phyloP scores from a whole-genome alignment of 345 rosid genomes.

The Triadica sebifera region DNA sequence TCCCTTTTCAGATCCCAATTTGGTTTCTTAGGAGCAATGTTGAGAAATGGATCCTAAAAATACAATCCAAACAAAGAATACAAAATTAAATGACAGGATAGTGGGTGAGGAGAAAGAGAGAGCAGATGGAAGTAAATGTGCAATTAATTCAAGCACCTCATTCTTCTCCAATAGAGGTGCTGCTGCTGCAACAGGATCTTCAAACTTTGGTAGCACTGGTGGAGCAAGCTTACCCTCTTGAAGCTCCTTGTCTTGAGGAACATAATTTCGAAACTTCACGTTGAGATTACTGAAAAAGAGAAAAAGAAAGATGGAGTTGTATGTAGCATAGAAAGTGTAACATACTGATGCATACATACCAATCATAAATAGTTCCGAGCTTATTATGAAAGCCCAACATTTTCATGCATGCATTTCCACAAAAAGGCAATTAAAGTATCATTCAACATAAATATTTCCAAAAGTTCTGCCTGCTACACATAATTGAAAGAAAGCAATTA shows the following conservation, averaged over 20 bases:
- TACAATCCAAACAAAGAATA: background rate
- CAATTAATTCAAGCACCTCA: constrained; percentile 43
- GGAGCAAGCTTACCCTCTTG: constrained; percentile 86
- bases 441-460: too few relatives aligned
- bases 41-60: constrained; percentile 81
- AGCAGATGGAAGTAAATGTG: background rate
- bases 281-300: constrained; percentile 43
- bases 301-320: background rate
- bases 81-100: background rate
- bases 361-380: background rate
- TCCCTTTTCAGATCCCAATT: constrained; percentile 96
- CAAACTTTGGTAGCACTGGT: constrained; percentile 82
- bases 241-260: constrained; percentile 92
- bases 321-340: background rate
- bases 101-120: background rate
- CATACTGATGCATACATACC: background rate
- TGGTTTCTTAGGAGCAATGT: constrained; percentile 97
- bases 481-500: too few relatives aligned
- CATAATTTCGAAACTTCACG: constrained; percentile 90
- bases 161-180: constrained; percentile 61
- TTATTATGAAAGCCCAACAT: background rate
- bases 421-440: background rate
- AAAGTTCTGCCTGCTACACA: too few relatives aligned
- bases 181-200: constrained; percentile 64
- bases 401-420: background rate